Conservation (phyloP, 805 yeast species). For the Nakazawaea laoshanensis region DNA sequence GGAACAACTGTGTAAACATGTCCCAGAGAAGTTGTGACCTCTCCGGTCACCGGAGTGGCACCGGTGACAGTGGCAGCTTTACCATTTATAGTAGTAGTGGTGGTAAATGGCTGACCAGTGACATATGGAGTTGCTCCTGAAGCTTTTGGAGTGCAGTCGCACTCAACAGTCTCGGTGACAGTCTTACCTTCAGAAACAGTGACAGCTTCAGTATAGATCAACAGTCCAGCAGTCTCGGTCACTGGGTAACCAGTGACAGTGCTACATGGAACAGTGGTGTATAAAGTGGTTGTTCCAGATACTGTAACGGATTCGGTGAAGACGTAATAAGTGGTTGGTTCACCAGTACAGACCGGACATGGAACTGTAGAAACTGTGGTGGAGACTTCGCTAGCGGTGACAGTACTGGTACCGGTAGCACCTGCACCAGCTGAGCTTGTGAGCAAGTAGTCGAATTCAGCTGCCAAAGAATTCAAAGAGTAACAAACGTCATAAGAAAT, state of each 20-base stretch:
- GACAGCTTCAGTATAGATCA: slow-evolving; percentile 4
- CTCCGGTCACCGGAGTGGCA: no score
- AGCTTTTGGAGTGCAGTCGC: slow-evolving; percentile 4
- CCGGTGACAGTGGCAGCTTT: background rate
- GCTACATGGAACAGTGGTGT: slow-evolving; percentile 7
- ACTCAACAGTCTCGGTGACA: slow-evolving; percentile 3
- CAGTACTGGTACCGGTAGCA: background rate
- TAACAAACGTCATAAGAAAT: slow-evolving; percentile 8
- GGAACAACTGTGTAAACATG: slow-evolving; percentile 1
- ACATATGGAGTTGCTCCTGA: slow-evolving; percentile 6
- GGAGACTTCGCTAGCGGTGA: slow-evolving; percentile 3
- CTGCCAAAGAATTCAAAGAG: slow-evolving; percentile 3
- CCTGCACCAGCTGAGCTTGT: background rate
- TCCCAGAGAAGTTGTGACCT: no score
- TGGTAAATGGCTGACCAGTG: slow-evolving; percentile 7
- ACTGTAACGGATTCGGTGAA: slow-evolving; percentile 6
- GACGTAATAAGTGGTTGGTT: slow-evolving; percentile 8
- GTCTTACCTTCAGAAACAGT: slow-evolving; percentile 2
- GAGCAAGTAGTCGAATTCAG: slow-evolving; percentile 2
- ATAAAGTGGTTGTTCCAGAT: slow-evolving; percentile 1
- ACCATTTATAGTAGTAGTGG: slow-evolving; percentile 2
- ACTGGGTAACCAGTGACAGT: slow-evolving; percentile 14
- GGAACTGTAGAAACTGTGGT: slow-evolving; percentile 7
- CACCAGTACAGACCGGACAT: slow-evolving; percentile 10
- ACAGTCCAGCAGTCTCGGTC: slow-evolving; percentile 4